These are phyloP conservation scores for Xylariaceae sp. DNA, from an alignment of 2,329 filamentous ascomycete species.

Conservation along the genomic window DNA sequence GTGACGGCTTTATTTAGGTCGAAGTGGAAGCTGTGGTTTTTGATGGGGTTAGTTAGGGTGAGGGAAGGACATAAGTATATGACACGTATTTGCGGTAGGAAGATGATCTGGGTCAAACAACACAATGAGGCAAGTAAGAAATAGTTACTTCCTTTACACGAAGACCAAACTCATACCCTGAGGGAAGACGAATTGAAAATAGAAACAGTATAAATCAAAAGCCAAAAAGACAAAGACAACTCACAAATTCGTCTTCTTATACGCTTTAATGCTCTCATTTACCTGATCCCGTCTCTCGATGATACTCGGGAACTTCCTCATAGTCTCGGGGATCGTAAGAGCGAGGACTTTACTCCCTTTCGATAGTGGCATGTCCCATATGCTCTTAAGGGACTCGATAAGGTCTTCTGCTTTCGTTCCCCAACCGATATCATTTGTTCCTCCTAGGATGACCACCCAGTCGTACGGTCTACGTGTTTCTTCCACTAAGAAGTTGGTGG, in stretches of 20 bases:
- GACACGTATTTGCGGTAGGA: too few species aligned
- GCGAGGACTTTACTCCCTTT: conserved; percentile 55
- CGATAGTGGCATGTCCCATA: conserved; percentile 48
- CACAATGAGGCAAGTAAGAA: too few species aligned
- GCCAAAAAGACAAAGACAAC: conserved; percentile 23
- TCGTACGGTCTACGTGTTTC: conserved; percentile 29
- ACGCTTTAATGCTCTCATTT: conserved; percentile 50
- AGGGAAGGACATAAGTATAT: not conserved
- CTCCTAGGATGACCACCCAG: conserved; percentile 61
- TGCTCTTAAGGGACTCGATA: conserved; percentile 43
- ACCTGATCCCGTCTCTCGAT: conserved; percentile 39
- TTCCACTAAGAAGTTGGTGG: conserved; percentile 3
- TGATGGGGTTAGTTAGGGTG: conserved; percentile 3
- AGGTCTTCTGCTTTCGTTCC: conserved; percentile 38
- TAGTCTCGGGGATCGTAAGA: conserved; percentile 57
- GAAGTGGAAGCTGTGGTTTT: conserved; percentile 45
- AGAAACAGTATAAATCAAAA: too few species aligned
- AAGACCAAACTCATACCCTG: too few species aligned
- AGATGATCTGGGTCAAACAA: too few species aligned
- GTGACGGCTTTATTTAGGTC: conserved; percentile 54
- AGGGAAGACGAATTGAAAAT: too few species aligned
- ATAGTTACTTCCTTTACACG: too few species aligned
- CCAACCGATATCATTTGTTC: conserved; percentile 59
- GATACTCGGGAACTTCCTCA: conserved; percentile 26
- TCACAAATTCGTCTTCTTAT: conserved; percentile 50